Base-by-base conservation (phyloP, 805 yeast species). In the Saccharomycopsis olivae region DNA sequence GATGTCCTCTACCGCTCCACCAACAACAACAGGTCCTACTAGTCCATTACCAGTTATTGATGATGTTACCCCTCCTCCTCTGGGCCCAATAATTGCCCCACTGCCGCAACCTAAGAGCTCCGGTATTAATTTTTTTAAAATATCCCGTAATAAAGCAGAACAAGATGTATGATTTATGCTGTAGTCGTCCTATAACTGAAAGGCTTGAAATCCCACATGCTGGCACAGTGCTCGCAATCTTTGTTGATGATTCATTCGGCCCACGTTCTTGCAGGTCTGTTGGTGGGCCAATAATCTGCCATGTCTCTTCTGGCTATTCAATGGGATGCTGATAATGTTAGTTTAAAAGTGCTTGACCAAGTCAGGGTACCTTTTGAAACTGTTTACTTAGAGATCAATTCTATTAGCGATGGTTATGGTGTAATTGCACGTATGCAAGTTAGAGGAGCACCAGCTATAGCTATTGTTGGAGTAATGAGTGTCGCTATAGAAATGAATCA, bases 381-480 rank as follows among this genome's bases (percentile, higher is more conserved):
- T 1, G 68, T 64, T 36, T 89, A 85, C 57, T 62, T 88, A 16
- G 55, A 66, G 1, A 71, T 89, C 43, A 49, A 62, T 29, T 62
- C 74, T 14, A 75, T 84, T 37, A 78, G 78, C 35, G 87, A 80
- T 56, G 96, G 94, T 3, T 85, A 63, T 59, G 67, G 69, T 15
- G 94, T 83, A n/a, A 89, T 89, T 57, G 78, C 76, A 54, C 68
- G 68, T 43, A 89, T 89, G 98, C 87, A 84, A 52, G 96, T 94
- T 3, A 70, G 98, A 56, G 98, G 98, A 29, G 98, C 98, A 0
- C 98, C 98, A 0, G 97, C 97, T 1, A 89, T 89, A 55, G 96
- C 96, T 47, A 84, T 89, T 43, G 96, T 89, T 2, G 97, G 95
- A 4, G 77, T 87, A 1, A 69, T 88, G 44, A 73, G 95, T 2